Evolutionary conservation across 75 land plant species (phyloP), one percentile per base, ranked within the genome.

Genomic region (Larix kaempferi): DNA sequence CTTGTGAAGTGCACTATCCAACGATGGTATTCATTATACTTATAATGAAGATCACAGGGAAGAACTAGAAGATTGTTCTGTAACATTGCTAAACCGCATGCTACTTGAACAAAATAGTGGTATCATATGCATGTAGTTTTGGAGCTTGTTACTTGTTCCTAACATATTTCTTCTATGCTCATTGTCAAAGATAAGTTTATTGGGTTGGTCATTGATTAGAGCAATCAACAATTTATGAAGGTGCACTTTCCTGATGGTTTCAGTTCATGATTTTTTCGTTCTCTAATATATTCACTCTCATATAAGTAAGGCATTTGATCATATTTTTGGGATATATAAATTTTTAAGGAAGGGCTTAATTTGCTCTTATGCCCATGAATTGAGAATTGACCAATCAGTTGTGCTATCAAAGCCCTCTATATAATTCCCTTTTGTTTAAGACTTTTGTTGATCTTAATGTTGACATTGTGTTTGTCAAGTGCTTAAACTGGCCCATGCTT

Each of bases 401-500:
- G 21, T 69, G 72, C 41, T 41, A n/a, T 8, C 23, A 21, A 69
- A n/a, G n/a, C 37, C 23, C 2, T 65, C 13, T 39, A 37, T 37
- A n/a, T 41, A 19, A 41, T n/a, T 0, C 41, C 23, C 41, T 69
- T 44, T n/a, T 6, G 10, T 22, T 11, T 17, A 6, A 69, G 35
- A 69, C 12, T 39, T 37, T 41, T 37, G 35, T 8, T 3, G 21
- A 33, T 16, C 39, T 65, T 41, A 33, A 39, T n/a, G 22, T 41
- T 69, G 37, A 8, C 41, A n/a, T 22, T 41, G n/a, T 35, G 21
- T 69, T 41, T 6, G n/a, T 29, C 33, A 69, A 69, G 21, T 69
- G 52, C 39, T 41, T 69, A 69, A 69, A 69, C 49, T 69, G 72
- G 11, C n/a, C 8, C 10, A 37, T 69, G 72, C 52, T 41, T 74